Conservation (phyloP, 768 basidiomycete species). For the Boletus edulis region DNA sequence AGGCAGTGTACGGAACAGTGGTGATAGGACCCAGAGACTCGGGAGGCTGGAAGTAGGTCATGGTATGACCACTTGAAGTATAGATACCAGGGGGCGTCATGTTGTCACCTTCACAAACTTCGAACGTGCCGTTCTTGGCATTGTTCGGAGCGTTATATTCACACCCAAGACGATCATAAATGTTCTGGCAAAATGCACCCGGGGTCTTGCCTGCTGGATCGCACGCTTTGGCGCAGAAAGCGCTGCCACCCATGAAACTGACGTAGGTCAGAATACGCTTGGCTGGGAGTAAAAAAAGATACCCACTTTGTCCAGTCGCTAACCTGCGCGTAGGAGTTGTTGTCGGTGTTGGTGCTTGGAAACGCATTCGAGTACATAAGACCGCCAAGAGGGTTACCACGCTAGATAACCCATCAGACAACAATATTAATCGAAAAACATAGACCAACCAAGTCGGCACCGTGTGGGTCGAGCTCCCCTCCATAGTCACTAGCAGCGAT, state of each 20-base stretch:
- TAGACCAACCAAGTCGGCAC: slow-evolving; percentile 54
- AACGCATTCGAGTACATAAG: slow-evolving; percentile 64
- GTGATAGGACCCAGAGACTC: slow-evolving; percentile 46
- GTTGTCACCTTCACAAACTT: slow-evolving; percentile 64
- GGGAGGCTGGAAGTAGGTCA: slow-evolving; percentile 47
- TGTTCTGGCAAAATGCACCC: slow-evolving; percentile 62
- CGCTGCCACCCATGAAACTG: slow-evolving; percentile 65
- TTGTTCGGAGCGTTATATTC: slow-evolving; percentile 67
- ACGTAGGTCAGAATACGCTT: slow-evolving; percentile 11
- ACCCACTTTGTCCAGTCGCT: slow-evolving; percentile 69
- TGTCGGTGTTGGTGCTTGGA: slow-evolving; percentile 43
- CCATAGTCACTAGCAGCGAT: slow-evolving; percentile 55
- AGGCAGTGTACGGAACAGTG: slow-evolving; percentile 42
- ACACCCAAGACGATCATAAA: slow-evolving; percentile 74
- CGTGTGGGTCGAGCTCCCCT: slow-evolving; percentile 77
- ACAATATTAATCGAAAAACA: slow-evolving; percentile 13
- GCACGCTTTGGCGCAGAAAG: slow-evolving; percentile 74
- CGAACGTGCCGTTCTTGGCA: slow-evolving; percentile 58
- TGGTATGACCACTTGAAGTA: slow-evolving; percentile 37
- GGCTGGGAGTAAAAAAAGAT: background rate
- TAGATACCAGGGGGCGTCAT: slow-evolving; percentile 59
- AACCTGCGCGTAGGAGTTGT: slow-evolving; percentile 49
- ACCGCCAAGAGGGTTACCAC: slow-evolving; percentile 80
- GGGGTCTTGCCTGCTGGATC: slow-evolving; percentile 53
- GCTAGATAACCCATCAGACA: slow-evolving; percentile 34